phyloP scores from a whole-genome alignment of 441 rosid species.

The Arabidopsis lyrata region DNA sequence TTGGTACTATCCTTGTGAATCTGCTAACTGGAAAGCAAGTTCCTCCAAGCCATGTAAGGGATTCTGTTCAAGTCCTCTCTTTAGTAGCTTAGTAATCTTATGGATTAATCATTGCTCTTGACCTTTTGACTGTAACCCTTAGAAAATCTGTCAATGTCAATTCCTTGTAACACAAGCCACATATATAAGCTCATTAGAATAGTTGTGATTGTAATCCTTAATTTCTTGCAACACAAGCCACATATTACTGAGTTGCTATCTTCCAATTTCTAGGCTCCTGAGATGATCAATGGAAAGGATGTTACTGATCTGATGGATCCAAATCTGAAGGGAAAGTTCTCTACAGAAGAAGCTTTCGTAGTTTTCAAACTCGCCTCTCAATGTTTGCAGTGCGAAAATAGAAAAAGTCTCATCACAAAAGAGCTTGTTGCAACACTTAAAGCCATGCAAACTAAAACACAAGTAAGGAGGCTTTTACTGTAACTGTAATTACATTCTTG shows the following conservation, averaged over 20 bases:
- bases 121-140: background rate
- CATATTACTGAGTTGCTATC: slow-evolving; percentile 11
- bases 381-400: slow-evolving; percentile 76
- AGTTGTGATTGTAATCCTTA: background rate
- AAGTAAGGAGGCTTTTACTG: slow-evolving; percentile 51
- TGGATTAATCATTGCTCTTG: background rate
- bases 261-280: slow-evolving; percentile 62
- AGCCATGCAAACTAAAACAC: slow-evolving; percentile 65
- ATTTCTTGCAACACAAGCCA: slow-evolving; percentile 2
- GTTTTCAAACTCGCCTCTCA: slow-evolving; percentile 74
- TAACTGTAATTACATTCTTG: background rate
- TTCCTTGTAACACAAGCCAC: slow-evolving; percentile 5
- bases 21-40: slow-evolving; percentile 62
- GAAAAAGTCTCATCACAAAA: slow-evolving; percentile 73
- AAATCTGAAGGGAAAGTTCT: slow-evolving; percentile 76
- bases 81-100: background rate
- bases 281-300: slow-evolving; percentile 70
- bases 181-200: background rate
- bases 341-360: slow-evolving; percentile 69
- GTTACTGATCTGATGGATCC: slow-evolving; percentile 75
- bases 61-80: slow-evolving; percentile 1
- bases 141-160: background rate
- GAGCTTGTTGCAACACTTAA: slow-evolving; percentile 68
- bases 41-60: slow-evolving; percentile 64
- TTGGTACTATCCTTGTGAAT: slow-evolving; percentile 62